Evolutionary conservation across 2,329 filamentous ascomycete species (phyloP).

Genomic region (Tympanopsis confertula): DNA sequence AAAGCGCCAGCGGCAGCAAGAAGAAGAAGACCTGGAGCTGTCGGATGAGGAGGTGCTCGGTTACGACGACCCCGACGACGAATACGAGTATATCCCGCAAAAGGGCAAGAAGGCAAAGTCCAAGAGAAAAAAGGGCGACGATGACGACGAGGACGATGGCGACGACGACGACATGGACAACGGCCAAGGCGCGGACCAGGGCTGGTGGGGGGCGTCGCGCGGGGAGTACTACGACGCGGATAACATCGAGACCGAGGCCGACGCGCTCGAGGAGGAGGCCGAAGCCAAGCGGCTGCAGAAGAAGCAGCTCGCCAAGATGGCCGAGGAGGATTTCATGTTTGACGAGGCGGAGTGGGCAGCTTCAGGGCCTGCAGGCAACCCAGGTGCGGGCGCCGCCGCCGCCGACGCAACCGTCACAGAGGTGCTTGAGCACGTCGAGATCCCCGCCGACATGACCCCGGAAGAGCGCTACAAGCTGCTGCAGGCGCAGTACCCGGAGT

Average conservation of each 20-base stretch:
- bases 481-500: constrained; percentile 77
- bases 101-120: constrained; percentile 22
- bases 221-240: constrained; percentile 92
- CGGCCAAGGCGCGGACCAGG: constrained; percentile 42
- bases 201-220: constrained; percentile 77
- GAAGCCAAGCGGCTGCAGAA: constrained; percentile 82
- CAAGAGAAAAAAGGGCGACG: constrained; percentile 54
- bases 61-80: constrained; percentile 29
- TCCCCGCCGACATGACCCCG: constrained; percentile 66
- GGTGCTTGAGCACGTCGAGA: constrained; percentile 70
- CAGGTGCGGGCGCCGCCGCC: constrained; percentile 41
- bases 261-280: constrained; percentile 79
- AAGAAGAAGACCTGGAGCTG: constrained; percentile 55
- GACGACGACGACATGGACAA: constrained; percentile 44
- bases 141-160: constrained; percentile 32
- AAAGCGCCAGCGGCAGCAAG: constrained; percentile 62
- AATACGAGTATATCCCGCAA: constrained; percentile 17
- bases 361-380: constrained; percentile 33
- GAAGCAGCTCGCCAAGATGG: constrained; percentile 82
- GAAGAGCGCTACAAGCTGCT: constrained; percentile 71
- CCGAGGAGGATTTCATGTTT: constrained; percentile 84
- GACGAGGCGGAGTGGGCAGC: constrained; percentile 79
- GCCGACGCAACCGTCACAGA: constrained; percentile 78
- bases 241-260: constrained; percentile 47
- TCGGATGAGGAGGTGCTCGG: constrained; percentile 53